These are phyloP conservation scores for Candolleomyces efflorescens DNA, from an alignment of 768 basidiomycete genomes.

Conservation along the genomic window DNA sequence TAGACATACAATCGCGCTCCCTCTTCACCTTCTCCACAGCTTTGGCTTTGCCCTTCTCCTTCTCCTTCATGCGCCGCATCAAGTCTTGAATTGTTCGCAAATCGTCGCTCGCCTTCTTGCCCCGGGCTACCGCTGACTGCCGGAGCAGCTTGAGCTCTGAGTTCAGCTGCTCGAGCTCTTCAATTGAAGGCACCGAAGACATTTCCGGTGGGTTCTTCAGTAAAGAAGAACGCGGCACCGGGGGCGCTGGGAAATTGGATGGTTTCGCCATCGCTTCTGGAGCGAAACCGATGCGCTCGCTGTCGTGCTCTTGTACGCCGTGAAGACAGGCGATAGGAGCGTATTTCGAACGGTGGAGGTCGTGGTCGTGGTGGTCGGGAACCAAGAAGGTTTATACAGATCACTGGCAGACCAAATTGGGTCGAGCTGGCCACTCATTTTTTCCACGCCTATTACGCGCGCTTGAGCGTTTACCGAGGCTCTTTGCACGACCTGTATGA, in stretches of 20 bases:
- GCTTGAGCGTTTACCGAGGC: neutral
- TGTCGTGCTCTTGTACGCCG: neutral
- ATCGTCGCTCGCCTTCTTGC: slow-evolving; percentile 74
- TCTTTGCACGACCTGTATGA: slow-evolving; percentile 3
- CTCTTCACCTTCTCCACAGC: slow-evolving; percentile 68
- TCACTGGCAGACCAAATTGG: slow-evolving; percentile 3
- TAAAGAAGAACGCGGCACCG: slow-evolving; percentile 53
- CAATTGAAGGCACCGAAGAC: slow-evolving; percentile 55
- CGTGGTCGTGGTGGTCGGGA: slow-evolving; percentile 11
- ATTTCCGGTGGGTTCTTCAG: slow-evolving; percentile 58
- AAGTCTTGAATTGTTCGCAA: slow-evolving; percentile 70
- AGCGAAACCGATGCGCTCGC: neutral
- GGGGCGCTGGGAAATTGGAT: slow-evolving; percentile 41
- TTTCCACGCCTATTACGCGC: slow-evolving; percentile 13
- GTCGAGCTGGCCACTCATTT: neutral
- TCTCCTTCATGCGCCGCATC: slow-evolving; percentile 72
- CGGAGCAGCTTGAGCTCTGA: slow-evolving; percentile 54
- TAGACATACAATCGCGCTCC: slow-evolving; percentile 70
- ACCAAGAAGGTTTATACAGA: slow-evolving; percentile 6
- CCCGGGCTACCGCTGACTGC: slow-evolving; percentile 54
- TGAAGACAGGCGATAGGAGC: slow-evolving; percentile 7
- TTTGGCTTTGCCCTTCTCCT: slow-evolving; percentile 69
- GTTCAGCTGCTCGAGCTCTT: slow-evolving; percentile 66
- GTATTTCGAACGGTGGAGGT: neutral
- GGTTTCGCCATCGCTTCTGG: slow-evolving; percentile 55